A percentile compares a stretch with the other conserved stretches of the same genome.
These are phyloP conservation scores for Cavenderia fasciculata DNA, from an alignment of 78 protist genomes.

Conservation along the genomic window DNA sequence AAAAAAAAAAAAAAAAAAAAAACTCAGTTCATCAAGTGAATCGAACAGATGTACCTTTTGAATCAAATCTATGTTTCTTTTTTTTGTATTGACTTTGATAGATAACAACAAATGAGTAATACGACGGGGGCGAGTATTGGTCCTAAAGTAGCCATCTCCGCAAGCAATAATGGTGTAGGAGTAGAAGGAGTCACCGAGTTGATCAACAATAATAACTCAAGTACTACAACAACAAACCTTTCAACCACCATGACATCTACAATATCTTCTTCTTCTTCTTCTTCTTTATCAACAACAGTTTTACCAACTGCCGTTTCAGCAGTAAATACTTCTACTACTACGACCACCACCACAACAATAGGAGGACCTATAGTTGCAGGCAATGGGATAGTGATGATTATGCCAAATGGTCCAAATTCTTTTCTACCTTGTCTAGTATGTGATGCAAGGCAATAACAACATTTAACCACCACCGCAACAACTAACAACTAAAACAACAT, in stretches of 20 bases:
- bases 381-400: slow-evolving; percentile 11
- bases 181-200: too few relatives aligned
- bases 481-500: background rate
- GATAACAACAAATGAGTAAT: too few relatives aligned
- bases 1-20: too few relatives aligned
- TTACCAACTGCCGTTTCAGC: background rate
- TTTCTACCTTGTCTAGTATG: slow-evolving; percentile 38
- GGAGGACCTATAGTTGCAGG: too few relatives aligned
- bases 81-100: too few relatives aligned
- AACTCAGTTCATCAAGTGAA: too few relatives aligned
- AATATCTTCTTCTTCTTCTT: background rate
- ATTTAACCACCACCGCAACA: background rate
- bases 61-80: too few relatives aligned
- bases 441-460: background rate
- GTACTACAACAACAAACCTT: background rate
- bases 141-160: too few relatives aligned
- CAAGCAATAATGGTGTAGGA: too few relatives aligned
- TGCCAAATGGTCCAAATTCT: slow-evolving; percentile 70
- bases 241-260: background rate
- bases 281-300: background rate
- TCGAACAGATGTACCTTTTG: too few relatives aligned
- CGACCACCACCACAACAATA: background rate
- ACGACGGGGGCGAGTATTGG: too few relatives aligned
- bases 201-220: background rate
- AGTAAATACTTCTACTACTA: background rate